phyloP scores from a whole-genome alignment of 2,329 filamentous ascomycete species.

The Colletotrichum higginsianum region DNA sequence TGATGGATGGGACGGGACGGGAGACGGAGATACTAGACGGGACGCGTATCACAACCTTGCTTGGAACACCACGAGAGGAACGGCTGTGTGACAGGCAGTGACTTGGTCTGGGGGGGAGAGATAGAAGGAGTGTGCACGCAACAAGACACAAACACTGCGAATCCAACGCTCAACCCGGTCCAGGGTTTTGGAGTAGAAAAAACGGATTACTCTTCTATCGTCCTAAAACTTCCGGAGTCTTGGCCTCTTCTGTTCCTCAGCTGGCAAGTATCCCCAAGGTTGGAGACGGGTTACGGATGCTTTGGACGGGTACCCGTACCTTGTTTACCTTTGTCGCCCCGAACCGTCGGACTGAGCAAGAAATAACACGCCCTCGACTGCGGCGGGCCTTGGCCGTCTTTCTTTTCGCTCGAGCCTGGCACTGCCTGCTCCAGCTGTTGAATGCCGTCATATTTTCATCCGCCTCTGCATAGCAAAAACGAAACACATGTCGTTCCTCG shows the following conservation, averaged over 20 bases:
- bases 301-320: not conserved
- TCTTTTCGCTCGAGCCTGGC: not conserved
- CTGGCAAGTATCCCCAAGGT: not conserved
- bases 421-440: not conserved
- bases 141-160: not conserved
- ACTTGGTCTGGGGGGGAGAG: constrained; percentile 1
- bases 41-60: constrained; percentile 9
- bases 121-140: constrained; percentile 2
- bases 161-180: constrained; percentile 3
- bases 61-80: constrained; percentile 2
- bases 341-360: not conserved
- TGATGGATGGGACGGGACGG: constrained; percentile 14
- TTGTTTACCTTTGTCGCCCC: not conserved
- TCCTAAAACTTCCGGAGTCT: no score
- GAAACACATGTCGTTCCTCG: not conserved
- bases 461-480: not conserved
- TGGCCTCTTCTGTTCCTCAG: not conserved
- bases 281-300: not conserved
- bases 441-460: not conserved
- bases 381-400: not conserved
- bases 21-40: constrained; percentile 9
- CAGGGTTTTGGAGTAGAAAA: not conserved
- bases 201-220: not conserved
- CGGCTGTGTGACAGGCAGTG: constrained; percentile 2
- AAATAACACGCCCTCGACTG: not conserved